These are phyloP conservation scores for Melastoma malabathricum DNA, from an alignment of 345 rosid genomes.

Conservation along the genomic window DNA sequence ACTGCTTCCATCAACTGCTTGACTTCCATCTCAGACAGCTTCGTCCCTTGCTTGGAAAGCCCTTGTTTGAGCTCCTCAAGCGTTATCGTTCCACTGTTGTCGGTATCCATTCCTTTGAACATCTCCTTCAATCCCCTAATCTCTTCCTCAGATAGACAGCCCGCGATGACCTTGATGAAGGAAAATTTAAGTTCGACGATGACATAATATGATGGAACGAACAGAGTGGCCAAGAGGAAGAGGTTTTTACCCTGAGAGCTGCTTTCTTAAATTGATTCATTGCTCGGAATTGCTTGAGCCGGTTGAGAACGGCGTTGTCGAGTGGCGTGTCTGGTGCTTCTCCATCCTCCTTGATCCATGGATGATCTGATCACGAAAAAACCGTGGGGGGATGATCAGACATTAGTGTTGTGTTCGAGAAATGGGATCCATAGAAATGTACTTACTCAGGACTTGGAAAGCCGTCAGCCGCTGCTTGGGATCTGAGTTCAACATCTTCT, in stretches of 20 bases:
- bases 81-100: conserved; percentile 83
- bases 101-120: conserved; percentile 83
- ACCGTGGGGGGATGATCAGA: no score
- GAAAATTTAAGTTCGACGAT: neutral
- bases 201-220: neutral
- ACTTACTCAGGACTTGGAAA: conserved; percentile 70
- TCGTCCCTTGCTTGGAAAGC: conserved; percentile 88
- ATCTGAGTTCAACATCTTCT: conserved; percentile 81
- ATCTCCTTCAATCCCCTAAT: conserved; percentile 95
- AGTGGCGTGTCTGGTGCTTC: conserved; percentile 60
- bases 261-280: conserved; percentile 56
- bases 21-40: conserved; percentile 70
- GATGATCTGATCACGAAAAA: conserved; percentile 20
- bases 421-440: neutral
- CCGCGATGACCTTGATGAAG: conserved; percentile 63
- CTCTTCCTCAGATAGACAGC: conserved; percentile 93
- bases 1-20: conserved; percentile 93
- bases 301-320: conserved; percentile 34
- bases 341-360: conserved; percentile 61
- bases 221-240: no score
- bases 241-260: conserved; percentile 33
- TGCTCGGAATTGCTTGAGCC: conserved; percentile 48
- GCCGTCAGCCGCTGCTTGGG: conserved; percentile 87
- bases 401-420: neutral
- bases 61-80: conserved; percentile 88